Evolutionary conservation across 306 rosid genomes (phyloP).

Genomic region (Oxytropis ochrocephala): DNA sequence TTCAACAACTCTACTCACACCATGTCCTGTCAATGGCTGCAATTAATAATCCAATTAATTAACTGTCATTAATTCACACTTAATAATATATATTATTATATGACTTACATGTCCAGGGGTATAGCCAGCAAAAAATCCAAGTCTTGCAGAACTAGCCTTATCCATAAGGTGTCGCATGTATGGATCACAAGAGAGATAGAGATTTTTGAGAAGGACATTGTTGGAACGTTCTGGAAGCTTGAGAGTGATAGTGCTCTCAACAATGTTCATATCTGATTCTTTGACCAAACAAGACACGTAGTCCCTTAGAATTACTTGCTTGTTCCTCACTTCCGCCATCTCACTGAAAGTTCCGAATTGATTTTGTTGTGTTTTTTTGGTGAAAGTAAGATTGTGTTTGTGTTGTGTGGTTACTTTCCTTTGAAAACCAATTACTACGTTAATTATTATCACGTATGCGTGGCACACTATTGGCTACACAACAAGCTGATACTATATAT

Average conservation of each 20-base stretch:
- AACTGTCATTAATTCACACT: too few relatives aligned
- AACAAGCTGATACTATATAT: too few relatives aligned
- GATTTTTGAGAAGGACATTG: conserved; percentile 13
- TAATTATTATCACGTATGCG: too few relatives aligned
- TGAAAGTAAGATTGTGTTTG: too few relatives aligned
- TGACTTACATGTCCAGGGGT: not conserved
- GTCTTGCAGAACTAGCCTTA: not conserved
- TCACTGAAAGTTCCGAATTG: not conserved
- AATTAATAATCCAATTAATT: too few relatives aligned
- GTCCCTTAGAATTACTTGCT: not conserved
- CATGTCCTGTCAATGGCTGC: conserved; percentile 33
- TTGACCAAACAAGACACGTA: conserved; percentile 1
- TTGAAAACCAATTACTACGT: too few relatives aligned
- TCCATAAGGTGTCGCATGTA: conserved; percentile 4
- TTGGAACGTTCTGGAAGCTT: conserved; percentile 20
- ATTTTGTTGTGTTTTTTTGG: too few relatives aligned
- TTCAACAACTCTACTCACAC: conserved; percentile 36
- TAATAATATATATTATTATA: too few relatives aligned
- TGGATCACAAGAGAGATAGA: conserved; percentile 17
- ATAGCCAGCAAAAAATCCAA: not conserved
- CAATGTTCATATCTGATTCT: not conserved
- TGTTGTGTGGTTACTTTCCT: too few relatives aligned
- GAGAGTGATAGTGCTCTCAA: not conserved
- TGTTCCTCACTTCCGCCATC: conserved; percentile 13
- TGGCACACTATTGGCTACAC: too few relatives aligned